These are phyloP conservation scores for Tilletia caries DNA, from an alignment of 1,284 basidiomycete species.

Conservation along the genomic window DNA sequence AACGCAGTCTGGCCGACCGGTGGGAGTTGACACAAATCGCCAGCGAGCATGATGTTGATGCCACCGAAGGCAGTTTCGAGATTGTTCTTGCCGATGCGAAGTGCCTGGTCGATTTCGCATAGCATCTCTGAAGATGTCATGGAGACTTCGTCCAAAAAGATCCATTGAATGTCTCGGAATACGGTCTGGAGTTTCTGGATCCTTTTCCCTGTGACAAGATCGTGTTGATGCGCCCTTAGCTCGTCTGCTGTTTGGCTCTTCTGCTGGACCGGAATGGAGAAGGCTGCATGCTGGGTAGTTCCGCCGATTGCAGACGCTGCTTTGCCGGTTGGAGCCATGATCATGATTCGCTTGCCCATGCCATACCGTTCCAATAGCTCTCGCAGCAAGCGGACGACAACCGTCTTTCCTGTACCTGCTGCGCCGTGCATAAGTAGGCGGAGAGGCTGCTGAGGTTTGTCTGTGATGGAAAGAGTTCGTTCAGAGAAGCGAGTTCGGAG, in stretches of 20 bases:
- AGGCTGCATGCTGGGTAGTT: background rate
- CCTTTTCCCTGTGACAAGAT: background rate
- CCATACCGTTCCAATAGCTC: background rate
- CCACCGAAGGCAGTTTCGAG: background rate
- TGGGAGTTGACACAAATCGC: slow-evolving; percentile 1
- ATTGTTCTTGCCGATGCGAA: background rate
- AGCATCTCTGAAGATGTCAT: background rate
- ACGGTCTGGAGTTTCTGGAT: background rate
- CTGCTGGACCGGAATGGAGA: background rate
- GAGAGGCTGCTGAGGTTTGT: background rate
- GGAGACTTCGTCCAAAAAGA: too few species aligned
- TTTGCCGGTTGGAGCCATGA: background rate
- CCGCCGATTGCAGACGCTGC: background rate
- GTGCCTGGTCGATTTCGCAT: background rate
- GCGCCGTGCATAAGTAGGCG: background rate
- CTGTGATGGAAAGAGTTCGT: background rate
- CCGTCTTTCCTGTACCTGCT: too few species aligned
- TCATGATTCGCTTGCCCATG: background rate
- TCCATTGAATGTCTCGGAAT: background rate
- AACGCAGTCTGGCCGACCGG: background rate
- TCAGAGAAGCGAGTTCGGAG: too few species aligned
- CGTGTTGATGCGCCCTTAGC: background rate
- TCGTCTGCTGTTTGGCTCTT: background rate
- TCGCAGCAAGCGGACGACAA: background rate
- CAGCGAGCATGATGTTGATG: background rate